Base-by-base conservation (phyloP, 345 rosid genomes). In the Cardamine chenopodiifolia region DNA sequence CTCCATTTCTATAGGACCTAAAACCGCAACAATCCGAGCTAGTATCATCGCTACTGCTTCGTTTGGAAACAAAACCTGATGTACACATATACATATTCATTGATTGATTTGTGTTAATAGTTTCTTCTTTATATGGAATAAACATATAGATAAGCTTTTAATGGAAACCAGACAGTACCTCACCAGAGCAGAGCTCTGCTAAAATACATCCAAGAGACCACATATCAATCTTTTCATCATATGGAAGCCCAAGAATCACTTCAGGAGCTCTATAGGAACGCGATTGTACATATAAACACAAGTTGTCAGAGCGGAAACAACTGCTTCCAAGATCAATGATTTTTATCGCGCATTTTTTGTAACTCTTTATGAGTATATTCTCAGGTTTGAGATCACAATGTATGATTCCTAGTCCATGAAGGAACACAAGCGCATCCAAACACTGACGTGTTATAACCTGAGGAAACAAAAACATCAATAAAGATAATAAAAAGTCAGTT, bases 291-390 rank as follows among this genome's bases (percentile, higher is more conserved):
- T 95, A 95, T 32, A 88, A 78, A 63, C 97, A 88, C 68, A 95
- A 74, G 81, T 83, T 87, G 82, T 95, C 98, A 0, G 91, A 82
- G 52, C 70, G 84, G 77, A 95, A 95, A 82, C 99, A 92, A 71
- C 99, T 95, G 83, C 98, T 92, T 73, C 99, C 99, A 14, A 95
- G 98, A 82, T 95, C 99, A n/a, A 95, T 95, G 66, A 92, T 83
- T 74, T 95, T 95, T 53, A 92, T 75, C 79, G 86, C 87, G 13
- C 92, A 86, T 80, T 83, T 88, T 39, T 83, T 81, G 81, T 95
- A 92, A 78, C 94, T 90, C 79, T 88, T 95, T 57, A 95, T 86
- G 20, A 95, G 86, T 75, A 95, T 84, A 42, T 95, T 95, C 76
- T 95, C 98, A 2, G 98, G 98, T 81, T 95, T 95, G 37, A 95